Evolutionary conservation across 129 eudicot species (phyloP).

Genomic region (Artemisia annua): DNA sequence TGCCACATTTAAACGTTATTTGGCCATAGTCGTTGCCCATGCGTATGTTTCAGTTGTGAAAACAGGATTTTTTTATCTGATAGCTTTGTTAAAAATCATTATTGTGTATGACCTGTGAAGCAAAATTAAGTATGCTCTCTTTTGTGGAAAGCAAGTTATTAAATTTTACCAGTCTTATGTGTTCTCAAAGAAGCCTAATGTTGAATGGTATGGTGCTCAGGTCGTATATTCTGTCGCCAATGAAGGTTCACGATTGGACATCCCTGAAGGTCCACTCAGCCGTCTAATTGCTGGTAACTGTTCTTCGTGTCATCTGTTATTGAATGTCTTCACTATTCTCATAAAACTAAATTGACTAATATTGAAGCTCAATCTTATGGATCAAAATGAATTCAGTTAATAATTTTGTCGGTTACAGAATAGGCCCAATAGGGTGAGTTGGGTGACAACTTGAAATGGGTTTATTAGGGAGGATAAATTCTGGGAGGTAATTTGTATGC

Average conservation of each 20-base stretch:
- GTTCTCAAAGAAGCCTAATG: constrained; percentile 10
- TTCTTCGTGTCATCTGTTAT: neutral
- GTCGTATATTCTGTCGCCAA: constrained; percentile 82
- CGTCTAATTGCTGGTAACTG: constrained; percentile 75
- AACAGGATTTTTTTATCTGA: neutral
- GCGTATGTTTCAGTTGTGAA: neutral
- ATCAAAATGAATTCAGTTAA: neutral
- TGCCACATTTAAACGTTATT: constrained; percentile 1
- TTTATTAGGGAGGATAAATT: no score
- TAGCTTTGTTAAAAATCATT: neutral
- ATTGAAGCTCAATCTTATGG: neutral
- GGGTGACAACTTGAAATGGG: no score
- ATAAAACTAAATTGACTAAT: neutral
- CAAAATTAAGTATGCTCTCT: neutral
- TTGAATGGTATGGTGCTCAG: constrained; percentile 31
- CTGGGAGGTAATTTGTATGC: no score
- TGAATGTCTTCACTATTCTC: neutral
- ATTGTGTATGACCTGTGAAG: neutral
- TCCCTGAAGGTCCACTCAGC: constrained; percentile 99
- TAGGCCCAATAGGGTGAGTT: no score
- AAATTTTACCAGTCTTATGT: neutral
- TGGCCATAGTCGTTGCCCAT: neutral
- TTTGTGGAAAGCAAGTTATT: neutral
- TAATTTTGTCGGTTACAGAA: no score
- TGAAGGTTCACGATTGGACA: constrained; percentile 76